phyloP scores from a whole-genome alignment of 768 basidiomycete genomes.

The Suillus sp. region DNA sequence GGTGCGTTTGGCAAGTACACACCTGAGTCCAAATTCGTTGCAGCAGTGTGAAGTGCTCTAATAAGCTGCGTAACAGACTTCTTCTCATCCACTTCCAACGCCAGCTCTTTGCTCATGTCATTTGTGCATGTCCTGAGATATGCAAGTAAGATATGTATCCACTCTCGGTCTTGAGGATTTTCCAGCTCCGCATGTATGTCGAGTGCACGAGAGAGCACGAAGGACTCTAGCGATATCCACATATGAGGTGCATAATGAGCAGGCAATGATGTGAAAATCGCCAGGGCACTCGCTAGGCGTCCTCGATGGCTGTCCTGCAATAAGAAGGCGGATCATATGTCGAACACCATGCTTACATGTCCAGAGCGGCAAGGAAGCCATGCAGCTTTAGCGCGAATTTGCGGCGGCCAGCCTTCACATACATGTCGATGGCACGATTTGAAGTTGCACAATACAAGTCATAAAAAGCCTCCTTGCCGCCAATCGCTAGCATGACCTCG shows the following conservation, averaged over 20 bases:
- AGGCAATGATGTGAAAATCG: constrained; percentile 77
- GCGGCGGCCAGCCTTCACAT: constrained; percentile 77
- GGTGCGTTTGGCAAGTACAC: constrained; percentile 16
- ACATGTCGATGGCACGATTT: constrained; percentile 83
- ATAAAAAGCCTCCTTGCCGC: constrained; percentile 65
- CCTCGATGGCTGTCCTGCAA: constrained; percentile 59
- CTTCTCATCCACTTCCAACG: constrained; percentile 51
- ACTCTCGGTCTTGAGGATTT: constrained; percentile 69
- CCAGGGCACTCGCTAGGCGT: constrained; percentile 60
- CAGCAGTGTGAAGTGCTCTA: constrained; percentile 48
- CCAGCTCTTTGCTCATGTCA: constrained; percentile 52
- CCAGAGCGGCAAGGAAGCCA: constrained; percentile 84
- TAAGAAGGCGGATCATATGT: constrained; percentile 7
- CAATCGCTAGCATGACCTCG: constrained; percentile 61
- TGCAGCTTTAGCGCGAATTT: constrained; percentile 88
- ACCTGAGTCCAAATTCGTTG: constrained; percentile 59
- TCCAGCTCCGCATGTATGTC: constrained; percentile 62
- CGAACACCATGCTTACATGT: constrained; percentile 63
- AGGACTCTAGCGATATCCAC: constrained; percentile 80
- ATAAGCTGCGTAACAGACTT: constrained; percentile 57
- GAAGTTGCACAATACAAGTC: constrained; percentile 74
- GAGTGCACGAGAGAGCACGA: constrained; percentile 75
- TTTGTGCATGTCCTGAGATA: constrained; percentile 74
- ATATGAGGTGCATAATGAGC: constrained; percentile 82
- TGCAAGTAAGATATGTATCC: constrained; percentile 76